Conservation (phyloP, 2,329 filamentous ascomycete genomes). For the Xylaria multiplex region DNA sequence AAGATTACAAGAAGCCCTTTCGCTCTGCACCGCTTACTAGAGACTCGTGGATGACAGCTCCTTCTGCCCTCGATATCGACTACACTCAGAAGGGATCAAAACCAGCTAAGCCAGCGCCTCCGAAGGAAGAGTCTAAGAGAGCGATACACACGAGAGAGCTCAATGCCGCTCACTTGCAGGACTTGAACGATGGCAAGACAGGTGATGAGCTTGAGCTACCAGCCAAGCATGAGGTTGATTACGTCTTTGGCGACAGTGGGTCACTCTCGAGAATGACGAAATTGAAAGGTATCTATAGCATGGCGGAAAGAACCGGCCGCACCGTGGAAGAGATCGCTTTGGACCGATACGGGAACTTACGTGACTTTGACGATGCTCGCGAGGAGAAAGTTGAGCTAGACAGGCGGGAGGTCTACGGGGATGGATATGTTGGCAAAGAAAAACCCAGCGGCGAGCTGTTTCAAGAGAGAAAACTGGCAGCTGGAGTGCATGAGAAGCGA, state of each 20-base stretch:
- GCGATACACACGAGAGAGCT: constrained; percentile 83
- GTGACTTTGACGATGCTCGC: constrained; percentile 89
- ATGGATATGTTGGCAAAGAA: constrained; percentile 84
- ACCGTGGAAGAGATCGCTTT: constrained; percentile 82
- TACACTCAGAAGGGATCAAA: constrained; percentile 73
- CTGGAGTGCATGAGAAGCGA: constrained; percentile 57
- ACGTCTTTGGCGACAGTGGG: constrained; percentile 88
- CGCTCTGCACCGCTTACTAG: constrained; percentile 63
- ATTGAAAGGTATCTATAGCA: constrained; percentile 83
- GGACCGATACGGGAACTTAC: constrained; percentile 82
- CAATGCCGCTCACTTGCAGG: constrained; percentile 72
- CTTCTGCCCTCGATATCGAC: constrained; percentile 83
- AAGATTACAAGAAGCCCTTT: constrained; percentile 42
- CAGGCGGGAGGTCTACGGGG: constrained; percentile 81
- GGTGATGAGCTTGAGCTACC: constrained; percentile 64
- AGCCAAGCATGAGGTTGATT: constrained; percentile 72
- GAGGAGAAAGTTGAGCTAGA: constrained; percentile 95
- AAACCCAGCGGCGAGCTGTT: constrained; percentile 90
- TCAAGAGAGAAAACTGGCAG: constrained; percentile 73
- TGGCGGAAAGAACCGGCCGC: constrained; percentile 78
- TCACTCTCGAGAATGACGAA: constrained; percentile 98
- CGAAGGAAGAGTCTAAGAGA: constrained; percentile 70
- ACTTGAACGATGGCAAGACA: constrained; percentile 66
- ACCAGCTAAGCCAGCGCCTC: constrained; percentile 63
- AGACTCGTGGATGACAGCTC: constrained; percentile 95